phyloP scores from a whole-genome alignment of 495 filamentous ascomycete genomes.

The Lindgomyces ingoldianus region DNA sequence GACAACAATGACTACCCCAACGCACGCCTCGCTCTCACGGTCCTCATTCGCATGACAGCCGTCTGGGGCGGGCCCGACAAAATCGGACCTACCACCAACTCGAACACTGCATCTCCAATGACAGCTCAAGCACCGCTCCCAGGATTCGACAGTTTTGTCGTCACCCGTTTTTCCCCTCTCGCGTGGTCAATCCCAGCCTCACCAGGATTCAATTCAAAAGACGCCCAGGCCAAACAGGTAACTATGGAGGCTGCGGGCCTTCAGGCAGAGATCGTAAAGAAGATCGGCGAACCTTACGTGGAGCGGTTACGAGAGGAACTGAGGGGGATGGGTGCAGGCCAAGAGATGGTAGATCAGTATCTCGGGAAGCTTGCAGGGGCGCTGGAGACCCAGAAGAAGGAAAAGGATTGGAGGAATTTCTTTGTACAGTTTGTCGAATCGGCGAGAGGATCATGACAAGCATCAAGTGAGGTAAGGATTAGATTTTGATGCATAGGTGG shows the following conservation, averaged over 20 bases:
- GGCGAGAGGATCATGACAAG: neutral
- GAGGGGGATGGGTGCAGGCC: conserved; percentile 56
- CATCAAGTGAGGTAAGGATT: neutral
- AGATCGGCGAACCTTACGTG: conserved; percentile 69
- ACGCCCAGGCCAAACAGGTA: conserved; percentile 82
- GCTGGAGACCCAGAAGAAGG: conserved; percentile 35
- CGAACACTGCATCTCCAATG: conserved; percentile 44
- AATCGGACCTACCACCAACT: conserved; percentile 39
- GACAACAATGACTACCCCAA: conserved; percentile 73
- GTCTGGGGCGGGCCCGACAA: conserved; percentile 84
- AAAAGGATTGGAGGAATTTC: conserved; percentile 43
- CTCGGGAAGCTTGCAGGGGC: conserved; percentile 51
- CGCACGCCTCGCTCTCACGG: conserved; percentile 79
- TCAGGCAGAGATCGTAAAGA: conserved; percentile 83
- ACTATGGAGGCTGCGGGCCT: conserved; percentile 79
- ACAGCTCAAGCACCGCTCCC: conserved; percentile 60
- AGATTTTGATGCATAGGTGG: neutral
- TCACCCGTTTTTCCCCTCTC: conserved; percentile 80
- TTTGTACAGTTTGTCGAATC: conserved; percentile 42
- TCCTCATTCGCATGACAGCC: conserved; percentile 73
- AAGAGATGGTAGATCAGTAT: conserved; percentile 56
- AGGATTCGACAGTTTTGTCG: conserved; percentile 91
- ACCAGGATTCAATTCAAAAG: conserved; percentile 73
- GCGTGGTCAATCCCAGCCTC: conserved; percentile 83
- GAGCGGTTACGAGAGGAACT: conserved; percentile 59